Conservation (phyloP, 805 yeast species). For the Starmerella floris region DNA sequence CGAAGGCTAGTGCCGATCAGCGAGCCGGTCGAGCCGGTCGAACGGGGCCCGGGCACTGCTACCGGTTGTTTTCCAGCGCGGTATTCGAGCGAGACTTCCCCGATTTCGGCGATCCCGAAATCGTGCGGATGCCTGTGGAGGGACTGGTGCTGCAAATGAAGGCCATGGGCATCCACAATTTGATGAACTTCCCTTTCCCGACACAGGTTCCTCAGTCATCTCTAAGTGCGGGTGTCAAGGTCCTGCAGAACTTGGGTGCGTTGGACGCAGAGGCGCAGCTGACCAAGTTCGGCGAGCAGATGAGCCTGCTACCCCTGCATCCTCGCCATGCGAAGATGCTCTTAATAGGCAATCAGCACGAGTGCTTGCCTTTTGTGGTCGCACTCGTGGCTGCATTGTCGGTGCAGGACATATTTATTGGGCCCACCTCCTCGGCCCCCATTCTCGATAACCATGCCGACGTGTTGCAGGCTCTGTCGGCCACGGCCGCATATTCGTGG, state of each 20-base stretch:
- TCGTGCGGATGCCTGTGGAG: constrained; percentile 88
- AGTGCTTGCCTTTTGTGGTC: constrained; percentile 75
- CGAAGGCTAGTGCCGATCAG: constrained; percentile 92
- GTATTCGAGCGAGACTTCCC: constrained; percentile 75
- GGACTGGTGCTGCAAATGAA: constrained; percentile 93
- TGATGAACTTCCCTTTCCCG: constrained; percentile 88
- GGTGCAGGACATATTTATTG: constrained; percentile 80
- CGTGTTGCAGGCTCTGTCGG: constrained; percentile 59
- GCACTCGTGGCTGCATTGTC: constrained; percentile 85
- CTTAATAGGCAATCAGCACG: constrained; percentile 72
- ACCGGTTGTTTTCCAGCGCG: constrained; percentile 84
- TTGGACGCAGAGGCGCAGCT: constrained; percentile 42
- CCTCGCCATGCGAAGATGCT: constrained; percentile 89
- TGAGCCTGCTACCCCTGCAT: constrained; percentile 84
- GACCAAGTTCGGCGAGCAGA: constrained; percentile 68
- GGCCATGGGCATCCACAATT: constrained; percentile 87
- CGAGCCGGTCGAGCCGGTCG: constrained; percentile 96
- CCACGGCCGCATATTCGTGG: constrained; percentile 57
- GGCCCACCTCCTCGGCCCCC: constrained; percentile 57
- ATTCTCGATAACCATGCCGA: constrained; percentile 65
- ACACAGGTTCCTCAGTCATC: constrained; percentile 67
- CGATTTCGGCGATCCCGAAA: constrained; percentile 80
- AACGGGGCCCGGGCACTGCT: constrained; percentile 97
- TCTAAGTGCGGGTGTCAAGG: constrained; percentile 49
- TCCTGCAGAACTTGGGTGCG: constrained; percentile 68